Evolutionary conservation across 768 basidiomycete species (phyloP), one percentile per base, ranked within the genome.

Genomic region (Roridomyces roridus): DNA sequence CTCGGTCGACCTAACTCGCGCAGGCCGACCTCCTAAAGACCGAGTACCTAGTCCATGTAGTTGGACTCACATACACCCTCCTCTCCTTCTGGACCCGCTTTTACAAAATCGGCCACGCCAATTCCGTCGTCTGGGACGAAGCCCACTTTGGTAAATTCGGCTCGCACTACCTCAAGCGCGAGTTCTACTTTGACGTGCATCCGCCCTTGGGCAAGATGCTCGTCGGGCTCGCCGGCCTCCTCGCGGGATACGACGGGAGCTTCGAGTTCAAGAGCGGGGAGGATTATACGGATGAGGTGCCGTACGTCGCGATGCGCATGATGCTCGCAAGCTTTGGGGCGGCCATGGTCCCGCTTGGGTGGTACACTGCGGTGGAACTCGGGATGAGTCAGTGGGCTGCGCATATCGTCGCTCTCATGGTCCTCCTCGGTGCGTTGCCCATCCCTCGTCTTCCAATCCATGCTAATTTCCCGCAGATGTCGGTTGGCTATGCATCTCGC

Each of bases 71-170:
- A 34, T 99, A 98, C 77, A 97, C 96, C 39, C 84, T 96, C 26
- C 85, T 98, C 43, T 88, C 94, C 10, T 95, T 96, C 78, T 94
- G 92, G 85, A 97, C 96, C 5, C 89, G 96, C 26, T 96, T 91
- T 73, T 89, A 96, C 79, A 84, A 88, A 65, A 99, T 99, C 44
- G 96, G 97, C 12, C 84, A 87, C 52, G 82, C 92, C 34, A 83
- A 89, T 67, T 69, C 83, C 61, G 96, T 99, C 73, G 87, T 98
- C 57, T 98, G 96, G 97, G 97, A 99, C 73, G 97, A 99, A 79
- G 96, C 97, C 35, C 97, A 99, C 74, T 99, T 98, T 74, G 97
- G 97, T 64, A 98, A 99, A 76, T 98, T 99, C 74, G 97, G 94
- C 46, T 93, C 93, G 46, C 90, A 98, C 74, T 98, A 99, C 74